Evolutionary conservation across 139 green algal genomes (phyloP).

Genomic region (Tetradesmus lagerheimii): DNA sequence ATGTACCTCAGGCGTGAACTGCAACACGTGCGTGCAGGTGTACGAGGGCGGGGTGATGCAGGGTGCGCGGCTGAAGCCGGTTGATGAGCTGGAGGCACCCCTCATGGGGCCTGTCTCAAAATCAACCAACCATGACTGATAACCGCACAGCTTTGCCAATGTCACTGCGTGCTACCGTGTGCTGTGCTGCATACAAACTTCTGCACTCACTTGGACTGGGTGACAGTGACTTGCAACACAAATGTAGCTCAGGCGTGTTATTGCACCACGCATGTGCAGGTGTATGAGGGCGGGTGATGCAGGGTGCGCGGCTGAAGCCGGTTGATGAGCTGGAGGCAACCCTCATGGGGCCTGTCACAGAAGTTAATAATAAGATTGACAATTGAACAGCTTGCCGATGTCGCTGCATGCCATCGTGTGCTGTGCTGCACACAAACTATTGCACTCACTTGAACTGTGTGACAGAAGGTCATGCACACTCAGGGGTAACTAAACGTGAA

Average conservation of each 20-base stretch:
- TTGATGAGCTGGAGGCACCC: no score
- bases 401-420: neutral
- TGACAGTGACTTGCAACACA: no score
- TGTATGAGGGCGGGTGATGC: slow-evolving; percentile 35
- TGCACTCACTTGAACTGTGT: no score
- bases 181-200: neutral
- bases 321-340: slow-evolving; percentile 67
- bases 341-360: no score
- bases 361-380: no score
- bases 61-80: slow-evolving; percentile 63
- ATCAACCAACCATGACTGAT: no score
- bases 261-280: neutral
- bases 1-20: no score
- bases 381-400: no score
- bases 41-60: slow-evolving; percentile 19
- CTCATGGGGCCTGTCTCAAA: no score
- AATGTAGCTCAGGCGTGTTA: no score
- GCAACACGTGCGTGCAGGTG: neutral
- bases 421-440: neutral
- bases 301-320: slow-evolving; percentile 58
- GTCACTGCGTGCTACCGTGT: neutral
- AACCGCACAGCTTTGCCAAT: no score
- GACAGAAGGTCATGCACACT: no score
- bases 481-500: neutral
- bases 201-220: neutral